Percentiles rank a stretch among this genome's conserved stretches.
Evolutionary conservation across 768 basidiomycete species (phyloP).

Genomic region (Podaxis pistillaris): DNA sequence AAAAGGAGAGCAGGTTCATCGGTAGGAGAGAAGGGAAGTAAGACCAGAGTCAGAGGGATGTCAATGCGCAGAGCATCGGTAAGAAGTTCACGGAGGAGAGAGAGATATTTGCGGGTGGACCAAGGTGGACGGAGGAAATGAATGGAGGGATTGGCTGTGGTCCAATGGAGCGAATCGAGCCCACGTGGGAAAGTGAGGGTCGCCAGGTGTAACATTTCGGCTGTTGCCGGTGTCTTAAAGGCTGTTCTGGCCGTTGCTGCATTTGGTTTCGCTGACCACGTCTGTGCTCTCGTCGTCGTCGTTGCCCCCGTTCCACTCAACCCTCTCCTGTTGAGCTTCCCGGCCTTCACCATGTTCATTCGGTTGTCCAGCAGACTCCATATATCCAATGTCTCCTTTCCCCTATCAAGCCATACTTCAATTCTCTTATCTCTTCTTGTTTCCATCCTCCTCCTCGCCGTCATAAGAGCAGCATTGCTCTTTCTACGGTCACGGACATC

Average conservation of each 20-base stretch:
- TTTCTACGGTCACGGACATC: slow-evolving; percentile 20
- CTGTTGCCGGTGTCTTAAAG: slow-evolving; percentile 2
- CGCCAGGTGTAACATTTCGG: neutral
- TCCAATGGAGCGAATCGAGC: neutral
- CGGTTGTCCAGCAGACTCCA: slow-evolving; percentile 26
- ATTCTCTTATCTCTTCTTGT: slow-evolving; percentile 17
- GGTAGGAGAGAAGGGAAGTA: neutral
- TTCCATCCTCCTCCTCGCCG: slow-evolving; percentile 23
- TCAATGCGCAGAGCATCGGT: neutral
- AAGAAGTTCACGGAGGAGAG: neutral
- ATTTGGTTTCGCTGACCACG: slow-evolving; percentile 9
- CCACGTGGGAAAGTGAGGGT: slow-evolving; percentile 6
- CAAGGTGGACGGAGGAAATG: neutral
- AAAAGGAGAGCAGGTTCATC: neutral
- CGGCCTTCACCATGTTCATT: slow-evolving; percentile 25
- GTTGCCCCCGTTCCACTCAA: slow-evolving; percentile 16
- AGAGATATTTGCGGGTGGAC: neutral
- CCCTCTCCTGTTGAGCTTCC: slow-evolving; percentile 21
- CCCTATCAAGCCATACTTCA: slow-evolving; percentile 11
- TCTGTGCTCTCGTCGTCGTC: slow-evolving; percentile 15
- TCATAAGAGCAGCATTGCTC: slow-evolving; percentile 22
- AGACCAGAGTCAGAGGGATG: neutral
- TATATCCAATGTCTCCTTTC: slow-evolving; percentile 16
- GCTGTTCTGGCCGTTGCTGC: slow-evolving; percentile 1
- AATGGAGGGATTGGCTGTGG: neutral